phyloP scores from a whole-genome alignment of 345 rosid species.

The Barbarea vulgaris region DNA sequence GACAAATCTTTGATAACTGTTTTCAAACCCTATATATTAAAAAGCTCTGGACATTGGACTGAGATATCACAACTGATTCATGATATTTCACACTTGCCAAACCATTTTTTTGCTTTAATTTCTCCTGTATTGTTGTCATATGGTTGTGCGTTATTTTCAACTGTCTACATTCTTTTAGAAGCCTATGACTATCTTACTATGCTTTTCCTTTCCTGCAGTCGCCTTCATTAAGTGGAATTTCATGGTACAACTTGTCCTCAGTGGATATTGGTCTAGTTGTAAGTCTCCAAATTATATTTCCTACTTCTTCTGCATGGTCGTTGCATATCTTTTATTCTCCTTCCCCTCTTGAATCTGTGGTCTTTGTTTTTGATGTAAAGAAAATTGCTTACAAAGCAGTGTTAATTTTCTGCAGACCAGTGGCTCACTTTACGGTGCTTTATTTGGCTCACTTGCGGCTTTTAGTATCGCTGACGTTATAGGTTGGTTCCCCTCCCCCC shows the following conservation, averaged over 20 bases:
- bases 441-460: slow-evolving; percentile 84
- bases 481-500: slow-evolving; percentile 46
- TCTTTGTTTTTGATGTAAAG: background rate
- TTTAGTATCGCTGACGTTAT: slow-evolving; percentile 79
- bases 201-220: slow-evolving; percentile 60
- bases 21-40: background rate
- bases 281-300: slow-evolving; percentile 44
- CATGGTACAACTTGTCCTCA: slow-evolving; percentile 83
- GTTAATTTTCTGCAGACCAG: slow-evolving; percentile 70
- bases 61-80: slow-evolving; percentile 1
- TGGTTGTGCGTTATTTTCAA: background rate
- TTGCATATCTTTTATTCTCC: background rate
- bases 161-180: background rate
- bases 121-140: background rate
- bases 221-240: slow-evolving; percentile 68
- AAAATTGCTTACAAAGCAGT: slow-evolving; percentile 17
- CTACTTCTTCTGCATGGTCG: slow-evolving; percentile 14
- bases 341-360: background rate
- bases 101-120: background rate
- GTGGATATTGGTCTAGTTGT: slow-evolving; percentile 85
- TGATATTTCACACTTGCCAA: slow-evolving; percentile 2
- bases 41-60: slow-evolving; percentile 6
- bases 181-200: slow-evolving; percentile 9
- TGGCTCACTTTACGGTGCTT: slow-evolving; percentile 89
- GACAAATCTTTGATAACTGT: background rate